Evolutionary conservation across 352 stramenopile species (phyloP), one percentile per base, ranked within the genome.

Genomic region (Globisporangium mamillatum): DNA sequence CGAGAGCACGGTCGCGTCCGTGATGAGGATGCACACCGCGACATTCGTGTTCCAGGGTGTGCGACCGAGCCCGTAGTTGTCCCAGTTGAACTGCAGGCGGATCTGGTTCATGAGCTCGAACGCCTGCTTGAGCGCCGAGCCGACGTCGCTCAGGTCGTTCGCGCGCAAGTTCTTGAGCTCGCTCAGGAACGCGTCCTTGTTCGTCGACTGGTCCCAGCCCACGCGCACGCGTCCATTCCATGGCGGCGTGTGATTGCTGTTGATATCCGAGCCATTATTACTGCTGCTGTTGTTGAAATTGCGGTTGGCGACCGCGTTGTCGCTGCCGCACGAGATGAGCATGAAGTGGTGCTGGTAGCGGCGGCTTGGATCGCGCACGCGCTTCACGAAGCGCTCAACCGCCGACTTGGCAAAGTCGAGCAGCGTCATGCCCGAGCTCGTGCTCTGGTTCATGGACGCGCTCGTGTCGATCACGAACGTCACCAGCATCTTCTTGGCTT

Each of bases 91-190:
- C 75, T 93, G 86, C 50, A 94, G 76, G 0, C 88, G 88, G 69
- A 94, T 91, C 73, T 94, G 89, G 70, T 96, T 96, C 85, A 96
- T 95, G 63, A 96, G 81, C 32, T 96, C 87, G 48, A 94, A 93
- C 22, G 87, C 87, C 66, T 94, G 86, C 61, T 84, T 84, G 12
- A 96, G 73, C 12, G 86, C 84, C 2, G 73, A 70, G 50, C 89
- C 88, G 7, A 95, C 66, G 64, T 95, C 88, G 67, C 89, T 95
- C 61, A 96, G 54, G 65, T 96, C 86, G 1, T 73, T 91, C 25
- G 89, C 86, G 48, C 80, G 80, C 34, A 96, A 71, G 68, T 93
- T 94, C 76, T 95, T 95, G 69, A 96, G 79, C 63, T 95, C 87
- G 56, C 72, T 66, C 25, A 94, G 72, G 56, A 96, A 96, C 22